Evolutionary conservation across 1,139 yeast species (phyloP).

Genomic region (Blastobotrys petasosporus): DNA sequence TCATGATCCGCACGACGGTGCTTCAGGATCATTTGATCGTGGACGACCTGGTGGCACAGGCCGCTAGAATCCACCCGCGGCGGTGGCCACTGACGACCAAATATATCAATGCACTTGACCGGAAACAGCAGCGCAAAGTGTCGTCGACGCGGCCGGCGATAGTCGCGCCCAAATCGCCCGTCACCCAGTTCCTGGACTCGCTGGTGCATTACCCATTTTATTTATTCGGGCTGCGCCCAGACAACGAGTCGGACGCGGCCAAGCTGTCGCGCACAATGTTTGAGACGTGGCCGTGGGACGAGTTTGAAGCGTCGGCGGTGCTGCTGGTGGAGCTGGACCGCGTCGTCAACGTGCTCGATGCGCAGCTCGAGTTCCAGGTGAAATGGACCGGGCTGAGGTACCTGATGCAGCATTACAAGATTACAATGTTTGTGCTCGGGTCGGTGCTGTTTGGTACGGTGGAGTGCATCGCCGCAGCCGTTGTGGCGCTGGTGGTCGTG

Average conservation of each 20-base stretch:
- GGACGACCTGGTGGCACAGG: background rate
- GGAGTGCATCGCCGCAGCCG: slow-evolving; percentile 27
- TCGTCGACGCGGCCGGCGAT: slow-evolving; percentile 14
- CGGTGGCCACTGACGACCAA: slow-evolving; percentile 1
- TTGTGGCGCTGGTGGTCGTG: slow-evolving; percentile 17
- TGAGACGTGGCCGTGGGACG: slow-evolving; percentile 1
- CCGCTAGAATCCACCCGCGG: background rate
- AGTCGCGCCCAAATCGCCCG: slow-evolving; percentile 28
- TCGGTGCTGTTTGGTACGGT: slow-evolving; percentile 45
- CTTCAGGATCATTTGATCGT: slow-evolving; percentile 7
- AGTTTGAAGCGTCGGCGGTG: background rate
- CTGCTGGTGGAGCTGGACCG: slow-evolving; percentile 28
- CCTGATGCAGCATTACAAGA: slow-evolving; percentile 47
- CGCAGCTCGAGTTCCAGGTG: slow-evolving; percentile 31
- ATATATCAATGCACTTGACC: background rate
- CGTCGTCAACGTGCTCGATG: slow-evolving; percentile 27
- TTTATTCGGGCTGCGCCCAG: slow-evolving; percentile 17
- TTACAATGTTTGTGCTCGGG: slow-evolving; percentile 46
- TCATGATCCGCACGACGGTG: slow-evolving; percentile 25
- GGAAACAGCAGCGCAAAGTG: background rate
- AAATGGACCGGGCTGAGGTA: slow-evolving; percentile 55
- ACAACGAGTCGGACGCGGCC: background rate
- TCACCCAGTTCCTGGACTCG: slow-evolving; percentile 28
- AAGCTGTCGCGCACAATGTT: slow-evolving; percentile 9
- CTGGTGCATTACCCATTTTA: slow-evolving; percentile 30